Conservation (phyloP, 148 eudicot genomes). For the Linanthus parryae region DNA sequence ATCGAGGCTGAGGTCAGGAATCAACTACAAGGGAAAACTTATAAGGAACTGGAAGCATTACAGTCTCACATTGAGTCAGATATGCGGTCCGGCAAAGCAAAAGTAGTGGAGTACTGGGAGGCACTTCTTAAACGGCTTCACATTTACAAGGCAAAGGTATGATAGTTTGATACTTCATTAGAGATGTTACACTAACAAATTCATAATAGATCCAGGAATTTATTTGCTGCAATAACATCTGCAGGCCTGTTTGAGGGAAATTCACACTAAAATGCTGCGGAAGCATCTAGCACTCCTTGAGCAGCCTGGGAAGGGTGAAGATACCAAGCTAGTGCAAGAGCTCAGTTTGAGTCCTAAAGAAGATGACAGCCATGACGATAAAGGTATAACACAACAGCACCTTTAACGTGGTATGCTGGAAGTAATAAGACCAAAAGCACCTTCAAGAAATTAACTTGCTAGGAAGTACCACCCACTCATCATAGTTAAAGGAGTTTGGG, state of each 20-base stretch:
- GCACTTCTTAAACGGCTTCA: slow-evolving; percentile 91
- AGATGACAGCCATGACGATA: slow-evolving; percentile 38
- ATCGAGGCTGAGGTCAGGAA: slow-evolving; percentile 78
- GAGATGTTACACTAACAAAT: neutral
- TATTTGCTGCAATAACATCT: slow-evolving; percentile 10
- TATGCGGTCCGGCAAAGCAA: slow-evolving; percentile 94
- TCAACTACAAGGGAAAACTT: slow-evolving; percentile 61
- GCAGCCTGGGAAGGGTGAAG: slow-evolving; percentile 38
- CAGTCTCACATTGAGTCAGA: slow-evolving; percentile 80
- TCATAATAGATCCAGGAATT: slow-evolving; percentile 11
- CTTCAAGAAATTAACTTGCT: no score
- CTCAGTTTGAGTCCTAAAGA: slow-evolving; percentile 30
- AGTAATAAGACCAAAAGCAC: no score
- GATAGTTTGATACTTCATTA: neutral
- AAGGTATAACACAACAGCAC: no score
- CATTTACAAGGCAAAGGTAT: slow-evolving; percentile 93
- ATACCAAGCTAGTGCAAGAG: slow-evolving; percentile 22
- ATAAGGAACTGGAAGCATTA: slow-evolving; percentile 55
- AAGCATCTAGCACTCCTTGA: slow-evolving; percentile 76
- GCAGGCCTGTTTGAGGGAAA: slow-evolving; percentile 92
- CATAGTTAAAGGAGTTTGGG: no score
- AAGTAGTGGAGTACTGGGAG: slow-evolving; percentile 98
- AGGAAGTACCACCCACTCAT: no score
- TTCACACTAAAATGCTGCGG: slow-evolving; percentile 71
- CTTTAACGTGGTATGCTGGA: no score